Evolutionary conservation across 1,284 basidiomycete species (phyloP).

Genomic region (Stereum hirsutum): DNA sequence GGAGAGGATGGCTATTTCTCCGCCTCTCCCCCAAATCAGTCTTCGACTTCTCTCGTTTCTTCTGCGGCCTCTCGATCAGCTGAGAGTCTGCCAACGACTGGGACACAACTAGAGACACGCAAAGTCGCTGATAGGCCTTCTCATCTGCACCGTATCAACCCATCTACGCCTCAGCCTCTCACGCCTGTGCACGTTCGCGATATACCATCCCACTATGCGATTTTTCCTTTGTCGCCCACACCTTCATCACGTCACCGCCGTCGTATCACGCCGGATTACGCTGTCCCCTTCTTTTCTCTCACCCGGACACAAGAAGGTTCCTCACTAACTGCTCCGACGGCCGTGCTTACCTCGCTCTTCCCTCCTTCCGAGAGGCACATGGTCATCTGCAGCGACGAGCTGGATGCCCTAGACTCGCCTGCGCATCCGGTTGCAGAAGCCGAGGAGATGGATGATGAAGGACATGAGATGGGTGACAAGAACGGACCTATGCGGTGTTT

Average conservation of each 20-base stretch:
- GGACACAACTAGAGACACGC: no score
- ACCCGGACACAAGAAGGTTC: constrained; percentile 70
- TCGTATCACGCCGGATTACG: constrained; percentile 2
- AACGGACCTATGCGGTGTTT: constrained; percentile 45
- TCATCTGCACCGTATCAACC: no score
- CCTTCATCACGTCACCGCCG: constrained; percentile 9
- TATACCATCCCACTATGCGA: not conserved
- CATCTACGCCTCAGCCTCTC: no score
- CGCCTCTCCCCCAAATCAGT: constrained; percentile 14
- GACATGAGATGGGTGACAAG: constrained; percentile 8
- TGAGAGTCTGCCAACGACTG: not conserved
- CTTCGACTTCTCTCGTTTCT: constrained; percentile 24
- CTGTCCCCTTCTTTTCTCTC: constrained; percentile 65
- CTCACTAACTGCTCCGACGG: constrained; percentile 58
- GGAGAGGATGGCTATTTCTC: constrained; percentile 15
- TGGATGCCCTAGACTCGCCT: constrained; percentile 47
- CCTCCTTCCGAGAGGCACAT: constrained; percentile 59
- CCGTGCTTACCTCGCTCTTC: constrained; percentile 54
- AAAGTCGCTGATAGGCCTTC: no score
- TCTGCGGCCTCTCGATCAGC: constrained; percentile 17
- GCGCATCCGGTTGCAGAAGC: constrained; percentile 23
- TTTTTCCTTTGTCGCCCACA: not conserved
- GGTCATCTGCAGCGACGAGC: constrained; percentile 61
- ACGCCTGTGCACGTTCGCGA: no score
- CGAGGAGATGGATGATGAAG: constrained; percentile 16